Base-by-base conservation (phyloP, 768 basidiomycete genomes). In the Antrodiella citrinella region DNA sequence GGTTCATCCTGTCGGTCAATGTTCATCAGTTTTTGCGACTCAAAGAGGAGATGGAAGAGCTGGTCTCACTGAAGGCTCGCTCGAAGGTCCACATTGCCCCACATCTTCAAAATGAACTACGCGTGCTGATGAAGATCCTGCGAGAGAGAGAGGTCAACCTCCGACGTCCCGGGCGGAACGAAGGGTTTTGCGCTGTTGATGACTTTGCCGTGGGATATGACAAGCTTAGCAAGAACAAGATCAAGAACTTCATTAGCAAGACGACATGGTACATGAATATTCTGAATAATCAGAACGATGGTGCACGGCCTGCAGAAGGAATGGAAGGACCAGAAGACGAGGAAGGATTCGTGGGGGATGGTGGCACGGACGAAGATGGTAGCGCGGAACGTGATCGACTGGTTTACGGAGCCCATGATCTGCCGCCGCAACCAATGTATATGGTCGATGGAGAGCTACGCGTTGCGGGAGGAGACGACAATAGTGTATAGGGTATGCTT, bases 21-120 rank as follows among this genome's bases (percentile, higher is more conserved):
- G 26, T 67, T 3, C 62, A 64, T 26, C 62, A 65, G 40, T 56
- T 69, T 42, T 57, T 54, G 19, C 53, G 57, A 7, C 52, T 69
- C 21, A 66, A 68, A 51, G 49, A 54, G 9, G 62, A 65, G 4
- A 53, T 62, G 35, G 56, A 55, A 3, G 48, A 57, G 19, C 58
- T 56, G 7, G 35, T 67, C 15, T 63, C 59, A 0, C 55, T 67
- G 1, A 42, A 45, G 1, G 12, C 47, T 20, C 56, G 56, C 9
- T 38, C 45, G 5, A 58, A 58, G 13, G 39, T 45, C 2, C 65
- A 66, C 50, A 51, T 48, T 9, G 57, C 47, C 10, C 63, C 64
- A 3, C 52, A 56, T 40, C 19, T 43, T 7, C n/a, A 18, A 9
- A 43, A 43, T 18, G 41, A 43, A 18, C 21, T 18, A 5, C 15